Conservation (phyloP, 2,329 filamentous ascomycete genomes). For the Pyrenophora seminiperda region DNA sequence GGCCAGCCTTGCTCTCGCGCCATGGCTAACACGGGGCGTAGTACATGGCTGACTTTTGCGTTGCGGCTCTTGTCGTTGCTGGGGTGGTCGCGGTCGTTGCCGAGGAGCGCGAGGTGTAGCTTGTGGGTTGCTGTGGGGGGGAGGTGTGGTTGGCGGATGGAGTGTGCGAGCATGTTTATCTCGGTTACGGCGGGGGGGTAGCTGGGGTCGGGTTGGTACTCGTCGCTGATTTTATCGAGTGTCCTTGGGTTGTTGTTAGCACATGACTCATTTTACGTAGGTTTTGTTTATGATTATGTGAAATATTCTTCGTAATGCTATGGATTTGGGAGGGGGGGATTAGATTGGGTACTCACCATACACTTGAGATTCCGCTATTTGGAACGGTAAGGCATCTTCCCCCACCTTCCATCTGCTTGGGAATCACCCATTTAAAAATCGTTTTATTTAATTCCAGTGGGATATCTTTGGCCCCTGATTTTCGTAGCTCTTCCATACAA, state of each 20-base stretch:
- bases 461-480: neutral
- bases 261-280: neutral
- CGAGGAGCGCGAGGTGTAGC: constrained; percentile 9
- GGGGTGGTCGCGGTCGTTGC: constrained; percentile 7
- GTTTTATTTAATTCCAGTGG: constrained; percentile 1
- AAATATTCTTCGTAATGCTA: too few species aligned
- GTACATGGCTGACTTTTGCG: constrained; percentile 5
- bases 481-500: neutral
- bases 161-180: constrained; percentile 1
- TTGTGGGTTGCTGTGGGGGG: neutral
- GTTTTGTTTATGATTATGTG: too few species aligned
- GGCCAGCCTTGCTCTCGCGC: constrained; percentile 11
- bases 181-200: constrained; percentile 3
- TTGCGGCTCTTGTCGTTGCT: constrained; percentile 1
- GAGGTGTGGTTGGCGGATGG: neutral
- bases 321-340: neutral
- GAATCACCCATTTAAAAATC: constrained; percentile 2
- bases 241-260: neutral
- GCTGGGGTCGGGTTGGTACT: neutral
- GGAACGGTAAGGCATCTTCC: constrained; percentile 9
- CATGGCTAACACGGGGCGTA: constrained; percentile 11
- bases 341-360: constrained; percentile 7
- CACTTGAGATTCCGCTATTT: constrained; percentile 7
- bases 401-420: neutral
- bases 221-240: neutral